A percentile compares a stretch with the other conserved stretches of the same genome.
These are phyloP conservation scores for Deuterostichococcus epilithicus DNA, from an alignment of 139 green algal species.

Conservation along the genomic window DNA sequence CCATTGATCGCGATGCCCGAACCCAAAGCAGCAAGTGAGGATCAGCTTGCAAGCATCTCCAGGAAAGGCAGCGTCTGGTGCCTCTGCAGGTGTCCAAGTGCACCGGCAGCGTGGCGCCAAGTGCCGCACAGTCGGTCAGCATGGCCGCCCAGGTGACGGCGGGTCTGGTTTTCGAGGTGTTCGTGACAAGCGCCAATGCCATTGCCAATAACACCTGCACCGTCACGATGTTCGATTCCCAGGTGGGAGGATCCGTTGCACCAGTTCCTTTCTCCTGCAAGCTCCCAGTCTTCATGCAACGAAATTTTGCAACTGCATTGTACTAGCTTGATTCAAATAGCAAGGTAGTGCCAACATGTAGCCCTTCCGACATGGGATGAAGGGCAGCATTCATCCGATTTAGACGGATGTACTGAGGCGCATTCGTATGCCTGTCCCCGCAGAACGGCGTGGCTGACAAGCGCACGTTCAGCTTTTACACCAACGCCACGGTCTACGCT, in stretches of 20 bases:
- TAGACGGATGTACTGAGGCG: neutral
- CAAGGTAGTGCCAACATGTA: too few relatives aligned
- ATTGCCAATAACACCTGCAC: slow-evolving; percentile 25
- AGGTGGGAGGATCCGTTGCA: neutral
- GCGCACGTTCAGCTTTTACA: slow-evolving; percentile 47
- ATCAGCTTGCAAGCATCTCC: too few relatives aligned
- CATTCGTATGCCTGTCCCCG: neutral
- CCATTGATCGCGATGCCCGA: too few relatives aligned
- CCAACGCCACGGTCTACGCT: slow-evolving; percentile 49
- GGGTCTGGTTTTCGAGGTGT: slow-evolving; percentile 23
- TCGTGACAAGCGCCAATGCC: slow-evolving; percentile 8
- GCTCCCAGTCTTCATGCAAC: neutral
- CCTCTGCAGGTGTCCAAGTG: slow-evolving; percentile 47
- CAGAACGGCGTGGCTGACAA: slow-evolving; percentile 19
- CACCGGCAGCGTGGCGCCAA: slow-evolving; percentile 29
- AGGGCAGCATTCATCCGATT: too few relatives aligned
- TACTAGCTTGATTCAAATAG: too few relatives aligned
- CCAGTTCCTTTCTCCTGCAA: too few relatives aligned
- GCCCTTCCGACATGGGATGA: too few relatives aligned
- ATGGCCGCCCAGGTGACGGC: slow-evolving; percentile 21
- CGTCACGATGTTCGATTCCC: slow-evolving; percentile 18
- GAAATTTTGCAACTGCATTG: slow-evolving; percentile 9
- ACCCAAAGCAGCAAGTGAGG: too few relatives aligned
- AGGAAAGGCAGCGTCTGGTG: too few relatives aligned
- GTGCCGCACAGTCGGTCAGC: slow-evolving; percentile 40